Base-by-base conservation (phyloP, 495 filamentous ascomycete genomes). In the Gamarada debralockiae region DNA sequence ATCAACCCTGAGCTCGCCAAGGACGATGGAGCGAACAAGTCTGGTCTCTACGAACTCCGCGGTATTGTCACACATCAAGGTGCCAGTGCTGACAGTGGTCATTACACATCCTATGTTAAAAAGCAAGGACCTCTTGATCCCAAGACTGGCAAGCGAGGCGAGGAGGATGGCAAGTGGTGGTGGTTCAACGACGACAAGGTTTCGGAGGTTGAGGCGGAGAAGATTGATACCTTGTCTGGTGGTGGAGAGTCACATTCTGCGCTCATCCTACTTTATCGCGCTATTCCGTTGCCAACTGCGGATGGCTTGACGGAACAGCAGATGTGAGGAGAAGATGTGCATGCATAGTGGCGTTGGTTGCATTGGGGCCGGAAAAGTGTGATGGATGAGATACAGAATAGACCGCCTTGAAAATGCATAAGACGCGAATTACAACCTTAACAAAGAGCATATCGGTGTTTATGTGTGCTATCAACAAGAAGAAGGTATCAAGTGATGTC, bases 181-280 rank as follows among this genome's bases (percentile, higher is more conserved):
- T 97, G 93, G 91, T 98, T 98, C 77, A 96, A 98, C 65, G 93
- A 98, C 61, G 95, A 98, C 63, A 95, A 92, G 68, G 95, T 98
- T 10, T 81, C 86, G 34, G 95, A 97, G 70, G 93, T 98, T 23
- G 85, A 92, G 3, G 70, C 80, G 8, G 90, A 96, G 59, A 95
- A 93, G 73, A 95, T 98, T 58, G 86, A 92, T 63, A 83, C 85
- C 5, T 77, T 98, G 55, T 78, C 90, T 47, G 93, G 93, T 55
- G 93, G 93, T 64, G 93, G 93, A 83, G 93, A 98, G 72, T 90
- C 86, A 39, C 93, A 98, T 70, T 95, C 90, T 17, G 93, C 93
- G 14, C 75, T 98, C 13, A 95, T 98, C 56, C 73, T 96, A 23
- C 82, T 98, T 10, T 98, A 97, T 68, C 82, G 84, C 25, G 93